These are phyloP conservation scores for Acidomyces sp. DNA, from an alignment of 495 filamentous ascomycete species.

Conservation along the genomic window DNA sequence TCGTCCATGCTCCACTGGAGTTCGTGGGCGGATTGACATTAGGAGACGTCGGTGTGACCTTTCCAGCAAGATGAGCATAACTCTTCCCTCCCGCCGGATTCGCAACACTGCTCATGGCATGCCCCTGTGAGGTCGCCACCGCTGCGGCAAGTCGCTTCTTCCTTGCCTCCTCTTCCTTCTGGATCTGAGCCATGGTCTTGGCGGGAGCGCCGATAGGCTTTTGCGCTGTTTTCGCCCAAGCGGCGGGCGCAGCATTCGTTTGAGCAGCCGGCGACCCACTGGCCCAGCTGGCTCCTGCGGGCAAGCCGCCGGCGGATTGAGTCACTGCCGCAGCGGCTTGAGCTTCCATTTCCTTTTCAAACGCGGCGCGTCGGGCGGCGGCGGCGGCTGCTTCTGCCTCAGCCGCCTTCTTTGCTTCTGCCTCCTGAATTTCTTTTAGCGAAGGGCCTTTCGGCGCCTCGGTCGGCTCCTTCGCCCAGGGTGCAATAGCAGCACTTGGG, in stretches of 20 bases:
- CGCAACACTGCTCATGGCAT: conserved; percentile 35
- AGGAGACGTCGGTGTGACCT: conserved; percentile 36
- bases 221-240: conserved; percentile 56
- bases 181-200: conserved; percentile 90
- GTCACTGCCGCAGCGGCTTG: conserved; percentile 40
- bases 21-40: conserved; percentile 24
- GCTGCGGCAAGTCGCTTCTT: conserved; percentile 55
- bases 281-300: conserved; percentile 84
- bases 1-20: conserved; percentile 81
- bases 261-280: conserved; percentile 50
- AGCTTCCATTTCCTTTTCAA: conserved; percentile 70
- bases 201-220: conserved; percentile 38
- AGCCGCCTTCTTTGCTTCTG: conserved; percentile 86
- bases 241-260: conserved; percentile 34
- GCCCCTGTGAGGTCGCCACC: conserved; percentile 35
- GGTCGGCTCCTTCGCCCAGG: conserved; percentile 78
- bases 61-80: conserved; percentile 90
- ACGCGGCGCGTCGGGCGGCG: conserved; percentile 59
- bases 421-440: conserved; percentile 91
- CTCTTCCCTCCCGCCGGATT: conserved; percentile 57
- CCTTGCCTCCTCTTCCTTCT: conserved; percentile 86
- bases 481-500: conserved; percentile 49
- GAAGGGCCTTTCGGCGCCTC: conserved; percentile 73
- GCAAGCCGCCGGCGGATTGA: conserved; percentile 59
- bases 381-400: conserved; percentile 74